Evolutionary conservation across 768 basidiomycete species (phyloP), one percentile per base, ranked within the genome.

Genomic region (Hebeloma cylindrosporum): DNA sequence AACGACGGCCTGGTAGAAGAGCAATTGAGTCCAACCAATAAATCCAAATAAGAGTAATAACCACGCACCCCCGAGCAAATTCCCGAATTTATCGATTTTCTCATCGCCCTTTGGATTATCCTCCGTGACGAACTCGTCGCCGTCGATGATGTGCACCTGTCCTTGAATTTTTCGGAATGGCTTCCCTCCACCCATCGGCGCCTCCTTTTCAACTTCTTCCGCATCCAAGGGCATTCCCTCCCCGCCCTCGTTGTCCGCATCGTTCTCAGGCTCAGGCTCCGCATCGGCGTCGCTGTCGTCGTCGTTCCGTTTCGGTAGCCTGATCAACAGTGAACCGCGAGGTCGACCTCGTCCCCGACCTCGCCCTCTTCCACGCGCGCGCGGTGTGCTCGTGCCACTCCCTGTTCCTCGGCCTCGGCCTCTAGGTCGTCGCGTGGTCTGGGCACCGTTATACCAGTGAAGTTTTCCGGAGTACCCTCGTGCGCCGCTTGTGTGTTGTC

Each of bases 71-170:
- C 85, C 94, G 5, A 91, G 77, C 20, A 98, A 62, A 52, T 83
- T 84, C 10, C 95, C 96, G 49, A 82, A 75, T 49, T 69, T 70
- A 60, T 97, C 94, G 17, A 99, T 88, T 71, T 99, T 99, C 48
- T 83, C 78, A 64, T 97, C 85, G 4, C 95, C 96, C 53, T 84
- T 90, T 40, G 80, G 75, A 58, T 97, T 88, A 35, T 91, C 79
- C 1, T 83, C 82, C 5, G 92, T 85, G 36, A 87, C 68, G 51
- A 93, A 83, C 67, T 97, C 95, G 61, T 98, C 95, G 33, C 87
- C 86, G 26, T 91, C 88, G 39, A 96, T 85, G 34, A 84, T 70
- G 60, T 85, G 87, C 4, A 80, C 75, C 52, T 80, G 74, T 7
- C 86, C 91, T 27, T 84, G 81, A 53, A 96, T 79, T 58, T 74